Conservation (phyloP, 192 early-diverging fungal genomes). For the Haplosporangium gracile region DNA sequence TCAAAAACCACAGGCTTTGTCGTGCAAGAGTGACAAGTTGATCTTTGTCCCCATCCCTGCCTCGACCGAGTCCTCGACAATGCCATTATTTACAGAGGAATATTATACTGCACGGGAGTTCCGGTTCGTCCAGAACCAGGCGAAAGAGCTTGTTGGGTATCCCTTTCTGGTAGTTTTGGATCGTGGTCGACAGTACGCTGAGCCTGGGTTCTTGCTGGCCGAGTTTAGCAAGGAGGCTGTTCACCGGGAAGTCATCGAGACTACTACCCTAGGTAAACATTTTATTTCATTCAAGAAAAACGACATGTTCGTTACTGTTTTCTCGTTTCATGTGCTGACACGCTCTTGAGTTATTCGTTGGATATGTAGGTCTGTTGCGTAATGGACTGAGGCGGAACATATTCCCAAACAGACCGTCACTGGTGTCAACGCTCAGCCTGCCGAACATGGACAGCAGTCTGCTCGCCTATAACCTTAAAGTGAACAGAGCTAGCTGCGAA, state of each 20-base stretch:
- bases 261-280: conserved; percentile 56
- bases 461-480: conserved; percentile 64
- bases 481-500: conserved; percentile 50
- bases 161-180: conserved; percentile 56
- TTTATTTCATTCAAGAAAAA: background rate
- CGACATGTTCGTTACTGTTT: background rate
- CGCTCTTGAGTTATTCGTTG: conserved; percentile 9
- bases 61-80: conserved; percentile 18
- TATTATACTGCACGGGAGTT: conserved; percentile 38
- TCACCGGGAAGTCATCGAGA: conserved; percentile 34
- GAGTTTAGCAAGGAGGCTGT: conserved; percentile 49
- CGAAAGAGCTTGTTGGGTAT: conserved; percentile 12
- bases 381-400: conserved; percentile 31
- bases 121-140: conserved; percentile 23
- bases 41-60: conserved; percentile 18
- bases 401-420: conserved; percentile 19
- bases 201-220: conserved; percentile 57
- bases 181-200: conserved; percentile 24
- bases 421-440: conserved; percentile 59
- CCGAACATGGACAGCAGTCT: conserved; percentile 66
- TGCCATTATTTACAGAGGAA: conserved; percentile 32
- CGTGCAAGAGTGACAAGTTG: conserved; percentile 18
- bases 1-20: background rate
- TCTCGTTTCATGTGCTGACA: background rate
- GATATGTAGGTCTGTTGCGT: conserved; percentile 29